phyloP scores from a whole-genome alignment of 2,329 filamentous ascomycete genomes.

The Cladorrhinum sp. region DNA sequence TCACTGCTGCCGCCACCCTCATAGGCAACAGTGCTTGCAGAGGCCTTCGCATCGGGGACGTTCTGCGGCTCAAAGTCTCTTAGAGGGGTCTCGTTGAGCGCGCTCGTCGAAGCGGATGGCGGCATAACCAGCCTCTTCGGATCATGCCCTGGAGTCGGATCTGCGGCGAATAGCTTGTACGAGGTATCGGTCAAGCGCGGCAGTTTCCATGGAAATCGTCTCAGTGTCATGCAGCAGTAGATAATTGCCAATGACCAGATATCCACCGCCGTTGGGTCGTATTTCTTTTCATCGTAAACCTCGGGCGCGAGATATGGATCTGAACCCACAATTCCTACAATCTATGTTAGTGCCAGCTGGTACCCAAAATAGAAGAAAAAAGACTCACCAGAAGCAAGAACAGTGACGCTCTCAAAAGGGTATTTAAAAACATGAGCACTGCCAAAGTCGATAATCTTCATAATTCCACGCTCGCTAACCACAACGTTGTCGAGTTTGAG shows the following conservation, averaged over 20 bases:
- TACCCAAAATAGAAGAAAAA: background rate
- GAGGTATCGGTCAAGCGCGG: constrained; percentile 90
- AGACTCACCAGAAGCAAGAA: constrained; percentile 71
- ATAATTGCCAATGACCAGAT: constrained; percentile 99
- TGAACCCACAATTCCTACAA: constrained; percentile 65
- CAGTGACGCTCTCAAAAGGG: constrained; percentile 88
- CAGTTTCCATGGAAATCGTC: constrained; percentile 95
- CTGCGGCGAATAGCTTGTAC: constrained; percentile 85
- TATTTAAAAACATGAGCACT: constrained; percentile 97
- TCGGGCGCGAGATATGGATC: constrained; percentile 97
- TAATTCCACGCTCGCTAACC: constrained; percentile 91
- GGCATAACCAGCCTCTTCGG: constrained; percentile 51
- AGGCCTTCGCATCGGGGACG: constrained; percentile 7
- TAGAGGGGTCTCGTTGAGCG: constrained; percentile 36
- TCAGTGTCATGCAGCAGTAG: constrained; percentile 96
- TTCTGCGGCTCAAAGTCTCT: constrained; percentile 26
- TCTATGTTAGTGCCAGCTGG: background rate
- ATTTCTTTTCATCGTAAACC: constrained; percentile 89
- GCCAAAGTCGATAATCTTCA: constrained; percentile 99
- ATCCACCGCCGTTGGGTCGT: constrained; percentile 90
- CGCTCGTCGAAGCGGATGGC: constrained; percentile 44
- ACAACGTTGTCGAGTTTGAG: constrained; percentile 97
- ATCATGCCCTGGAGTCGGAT: constrained; percentile 72
- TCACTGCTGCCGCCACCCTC: constrained; percentile 35
- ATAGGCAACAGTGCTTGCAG: constrained; percentile 11